phyloP scores from a whole-genome alignment of 179 eudicot species.

The Nepenthes alata region DNA sequence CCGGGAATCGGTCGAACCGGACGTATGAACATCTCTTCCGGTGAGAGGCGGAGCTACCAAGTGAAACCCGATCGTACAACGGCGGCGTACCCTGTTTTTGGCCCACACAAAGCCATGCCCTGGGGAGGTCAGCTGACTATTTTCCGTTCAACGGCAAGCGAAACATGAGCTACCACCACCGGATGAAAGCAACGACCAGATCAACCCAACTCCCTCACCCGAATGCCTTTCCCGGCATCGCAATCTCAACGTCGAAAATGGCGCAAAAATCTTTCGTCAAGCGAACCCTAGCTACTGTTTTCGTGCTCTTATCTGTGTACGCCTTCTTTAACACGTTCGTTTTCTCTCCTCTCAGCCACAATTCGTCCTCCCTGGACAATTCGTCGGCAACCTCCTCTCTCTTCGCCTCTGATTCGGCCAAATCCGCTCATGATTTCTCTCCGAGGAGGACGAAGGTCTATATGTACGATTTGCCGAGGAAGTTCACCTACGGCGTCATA shows the following conservation, averaged over 20 bases:
- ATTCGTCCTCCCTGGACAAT: neutral
- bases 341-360: slow-evolving; percentile 15
- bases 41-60: too few species aligned
- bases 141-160: too few species aligned
- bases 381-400: neutral
- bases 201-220: slow-evolving; percentile 3
- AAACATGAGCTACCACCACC: slow-evolving; percentile 9
- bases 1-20: too few species aligned
- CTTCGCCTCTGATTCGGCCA: neutral
- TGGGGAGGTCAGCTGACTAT: too few species aligned
- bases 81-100: too few species aligned
- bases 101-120: too few species aligned
- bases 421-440: neutral
- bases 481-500: slow-evolving; percentile 77
- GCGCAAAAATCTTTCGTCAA: slow-evolving; percentile 27
- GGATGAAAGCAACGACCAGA: neutral
- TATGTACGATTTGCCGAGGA: slow-evolving; percentile 69
- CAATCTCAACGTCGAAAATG: slow-evolving; percentile 14
- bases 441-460: slow-evolving; percentile 28
- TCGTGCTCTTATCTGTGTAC: slow-evolving; percentile 27
- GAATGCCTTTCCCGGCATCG: neutral
- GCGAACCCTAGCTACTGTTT: slow-evolving; percentile 26
- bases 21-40: too few species aligned
- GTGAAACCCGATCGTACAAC: too few species aligned
- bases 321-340: slow-evolving; percentile 34